phyloP scores from a whole-genome alignment of 176 grass and related monocot species.

The Avena insularis region DNA sequence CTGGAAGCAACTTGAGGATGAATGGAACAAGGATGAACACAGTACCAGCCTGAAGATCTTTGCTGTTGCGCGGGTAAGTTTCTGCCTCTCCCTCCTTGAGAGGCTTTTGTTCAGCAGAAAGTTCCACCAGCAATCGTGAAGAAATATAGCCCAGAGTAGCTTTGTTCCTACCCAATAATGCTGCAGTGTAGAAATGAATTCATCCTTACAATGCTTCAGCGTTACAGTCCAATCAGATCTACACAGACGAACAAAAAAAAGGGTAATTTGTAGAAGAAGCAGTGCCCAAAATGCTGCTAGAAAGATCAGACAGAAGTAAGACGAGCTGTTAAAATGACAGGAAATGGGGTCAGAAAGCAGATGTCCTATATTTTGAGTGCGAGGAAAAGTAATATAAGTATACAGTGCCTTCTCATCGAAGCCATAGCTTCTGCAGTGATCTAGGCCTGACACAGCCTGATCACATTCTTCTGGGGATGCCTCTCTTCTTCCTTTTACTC shows the following conservation, averaged over 20 bases:
- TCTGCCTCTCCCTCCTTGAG: conserved; percentile 75
- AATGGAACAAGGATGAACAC: conserved; percentile 92
- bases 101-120: conserved; percentile 48
- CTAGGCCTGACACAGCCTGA: conserved; percentile 88
- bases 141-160: conserved; percentile 81
- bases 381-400: conserved; percentile 21
- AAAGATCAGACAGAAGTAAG: too few species aligned
- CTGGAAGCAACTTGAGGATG: conserved; percentile 85
- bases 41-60: conserved; percentile 89
- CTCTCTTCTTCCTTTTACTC: conserved; percentile 52
- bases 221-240: conserved; percentile 72
- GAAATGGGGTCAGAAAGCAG: too few species aligned
- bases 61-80: conserved; percentile 70
- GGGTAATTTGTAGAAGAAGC: background rate
- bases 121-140: conserved; percentile 64
- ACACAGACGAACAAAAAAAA: conserved; percentile 33
- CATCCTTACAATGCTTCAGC: conserved; percentile 78
- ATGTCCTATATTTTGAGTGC: conserved; percentile 35
- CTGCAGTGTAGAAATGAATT: conserved; percentile 69
- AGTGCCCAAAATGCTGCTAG: too few species aligned
- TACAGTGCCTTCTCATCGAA: conserved; percentile 88
- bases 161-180: conserved; percentile 83
- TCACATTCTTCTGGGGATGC: conserved; percentile 94
- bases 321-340: too few species aligned
- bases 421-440: conserved; percentile 48